phyloP scores from a whole-genome alignment of 169 alveolate species.

The Amoebophrya sp. region DNA sequence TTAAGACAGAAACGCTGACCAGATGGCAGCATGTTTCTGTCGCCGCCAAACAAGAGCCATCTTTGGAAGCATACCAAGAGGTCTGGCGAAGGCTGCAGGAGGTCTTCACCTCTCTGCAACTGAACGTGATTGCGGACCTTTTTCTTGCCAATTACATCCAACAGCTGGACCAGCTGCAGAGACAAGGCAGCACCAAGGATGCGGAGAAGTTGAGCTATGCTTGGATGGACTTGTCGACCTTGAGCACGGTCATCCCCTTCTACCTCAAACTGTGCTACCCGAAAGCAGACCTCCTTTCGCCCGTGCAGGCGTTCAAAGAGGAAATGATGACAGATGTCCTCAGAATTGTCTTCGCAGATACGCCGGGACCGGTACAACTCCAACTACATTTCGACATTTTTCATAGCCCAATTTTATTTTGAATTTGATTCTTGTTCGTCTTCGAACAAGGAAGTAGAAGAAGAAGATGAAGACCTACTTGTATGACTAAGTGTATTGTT shows the following conservation, averaged over 20 bases:
- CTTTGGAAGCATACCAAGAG: background rate
- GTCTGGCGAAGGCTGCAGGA: background rate
- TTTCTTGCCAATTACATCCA: background rate
- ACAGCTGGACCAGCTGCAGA: background rate
- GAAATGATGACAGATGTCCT: background rate
- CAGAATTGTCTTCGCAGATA: background rate
- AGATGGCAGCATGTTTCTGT: background rate
- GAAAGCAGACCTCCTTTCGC: slow-evolving; percentile 14
- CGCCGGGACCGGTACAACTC: too few relatives aligned
- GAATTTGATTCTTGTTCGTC: too few relatives aligned
- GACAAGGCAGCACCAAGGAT: background rate
- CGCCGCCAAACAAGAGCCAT: background rate
- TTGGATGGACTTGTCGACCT: slow-evolving; percentile 16
- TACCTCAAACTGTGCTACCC: background rate
- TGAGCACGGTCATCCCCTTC: background rate
- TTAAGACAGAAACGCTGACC: background rate
- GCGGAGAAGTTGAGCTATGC: background rate
- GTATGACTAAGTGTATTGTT: too few relatives aligned
- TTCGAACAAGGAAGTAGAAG: too few relatives aligned
- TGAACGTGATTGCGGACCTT: background rate
- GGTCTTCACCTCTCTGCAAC: background rate
- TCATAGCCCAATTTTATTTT: too few relatives aligned
- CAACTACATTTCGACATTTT: too few relatives aligned
- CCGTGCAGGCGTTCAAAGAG: background rate
- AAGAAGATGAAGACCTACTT: too few relatives aligned